A percentile compares a stretch with the other conserved stretches of the same genome.
These are phyloP conservation scores for Pichia paraexigua DNA, from an alignment of 805 yeast genomes.

Conservation along the genomic window DNA sequence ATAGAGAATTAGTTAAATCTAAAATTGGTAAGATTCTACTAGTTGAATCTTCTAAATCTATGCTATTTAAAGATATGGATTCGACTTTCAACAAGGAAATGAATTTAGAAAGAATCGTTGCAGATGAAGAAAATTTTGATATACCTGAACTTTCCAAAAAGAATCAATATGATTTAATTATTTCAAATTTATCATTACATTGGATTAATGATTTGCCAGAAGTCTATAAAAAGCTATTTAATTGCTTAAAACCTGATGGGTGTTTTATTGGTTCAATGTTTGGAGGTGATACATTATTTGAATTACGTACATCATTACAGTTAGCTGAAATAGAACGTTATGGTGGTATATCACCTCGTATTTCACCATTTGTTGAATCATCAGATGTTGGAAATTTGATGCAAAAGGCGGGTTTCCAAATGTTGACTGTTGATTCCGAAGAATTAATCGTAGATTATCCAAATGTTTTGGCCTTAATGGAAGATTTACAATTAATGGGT, in stretches of 20 bases:
- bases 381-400: slow-evolving; percentile 67
- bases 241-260: slow-evolving; percentile 68
- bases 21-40: slow-evolving; percentile 50
- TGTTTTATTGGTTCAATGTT: slow-evolving; percentile 73
- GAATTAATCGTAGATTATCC: slow-evolving; percentile 78
- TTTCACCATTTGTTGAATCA: slow-evolving; percentile 73
- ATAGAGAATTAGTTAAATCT: slow-evolving; percentile 42
- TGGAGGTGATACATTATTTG: slow-evolving; percentile 82
- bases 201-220: slow-evolving; percentile 85
- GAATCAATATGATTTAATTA: slow-evolving; percentile 53
- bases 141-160: slow-evolving; percentile 34
- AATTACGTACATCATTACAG: slow-evolving; percentile 70
- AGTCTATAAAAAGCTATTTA: slow-evolving; percentile 46
- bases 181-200: slow-evolving; percentile 67
- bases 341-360: slow-evolving; percentile 75
- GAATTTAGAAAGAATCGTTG: slow-evolving; percentile 41
- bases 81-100: slow-evolving; percentile 37
- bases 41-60: slow-evolving; percentile 53
- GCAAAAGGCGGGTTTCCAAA: slow-evolving; percentile 68
- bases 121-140: slow-evolving; percentile 60
- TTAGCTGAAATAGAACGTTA: slow-evolving; percentile 72
- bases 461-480: slow-evolving; percentile 54
- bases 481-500: slow-evolving; percentile 75
- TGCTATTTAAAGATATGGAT: slow-evolving; percentile 47
- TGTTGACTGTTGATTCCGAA: slow-evolving; percentile 78